Conservation (phyloP, 371 early-diverging fungal species). For the Lichtheimia ramosa region DNA sequence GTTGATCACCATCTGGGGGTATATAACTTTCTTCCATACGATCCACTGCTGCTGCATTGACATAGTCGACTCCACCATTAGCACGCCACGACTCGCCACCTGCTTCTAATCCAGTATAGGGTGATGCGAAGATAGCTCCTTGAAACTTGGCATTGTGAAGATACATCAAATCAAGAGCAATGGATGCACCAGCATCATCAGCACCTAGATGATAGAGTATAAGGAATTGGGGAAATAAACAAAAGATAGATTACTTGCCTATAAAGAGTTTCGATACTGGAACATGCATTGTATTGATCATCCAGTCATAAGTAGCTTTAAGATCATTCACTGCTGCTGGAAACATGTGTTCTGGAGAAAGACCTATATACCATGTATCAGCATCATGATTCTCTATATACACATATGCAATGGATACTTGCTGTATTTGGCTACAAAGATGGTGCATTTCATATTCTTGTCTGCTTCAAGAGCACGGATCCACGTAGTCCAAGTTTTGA, state of each 20-base stretch:
- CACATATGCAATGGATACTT: slow-evolving; percentile 8
- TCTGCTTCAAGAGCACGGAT: slow-evolving; percentile 38
- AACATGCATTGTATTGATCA: slow-evolving; percentile 22
- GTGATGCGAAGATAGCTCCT: slow-evolving; percentile 39
- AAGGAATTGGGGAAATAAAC: too few species aligned
- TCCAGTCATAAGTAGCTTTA: slow-evolving; percentile 30
- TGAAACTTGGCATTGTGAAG: slow-evolving; percentile 8
- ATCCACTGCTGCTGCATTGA: slow-evolving; percentile 29
- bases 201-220: slow-evolving; percentile 17
- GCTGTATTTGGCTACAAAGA: slow-evolving; percentile 42
- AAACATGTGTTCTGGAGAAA: slow-evolving; percentile 26
- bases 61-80: slow-evolving; percentile 29
- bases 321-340: slow-evolving; percentile 36
- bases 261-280: slow-evolving; percentile 13
- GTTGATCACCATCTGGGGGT: slow-evolving; percentile 25
- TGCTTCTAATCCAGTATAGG: slow-evolving; percentile 46
- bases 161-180: slow-evolving; percentile 34
- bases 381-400: neutral
- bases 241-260: slow-evolving; percentile 1
- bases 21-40: slow-evolving; percentile 40
- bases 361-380: slow-evolving; percentile 13
- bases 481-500: slow-evolving; percentile 33
- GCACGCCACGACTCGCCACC: slow-evolving; percentile 41
- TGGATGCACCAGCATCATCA: slow-evolving; percentile 42
- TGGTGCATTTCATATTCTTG: slow-evolving; percentile 33